Evolutionary conservation across 176 grass and related monocot species (phyloP).

Genomic region (Luzula sylvatica): DNA sequence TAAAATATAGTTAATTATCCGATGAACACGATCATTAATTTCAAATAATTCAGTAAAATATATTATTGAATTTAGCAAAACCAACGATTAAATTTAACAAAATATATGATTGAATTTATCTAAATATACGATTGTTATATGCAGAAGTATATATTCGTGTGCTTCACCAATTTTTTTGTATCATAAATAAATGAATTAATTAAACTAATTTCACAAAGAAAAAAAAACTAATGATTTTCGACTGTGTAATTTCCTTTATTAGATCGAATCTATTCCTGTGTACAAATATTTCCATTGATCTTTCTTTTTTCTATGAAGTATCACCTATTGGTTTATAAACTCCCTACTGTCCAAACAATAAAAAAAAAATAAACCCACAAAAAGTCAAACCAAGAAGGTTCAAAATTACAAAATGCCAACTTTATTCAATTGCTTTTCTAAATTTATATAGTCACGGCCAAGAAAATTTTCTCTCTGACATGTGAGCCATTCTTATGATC

Average conservation of each 20-base stretch:
- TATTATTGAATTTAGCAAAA: no score
- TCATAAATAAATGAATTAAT: no score
- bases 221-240: not conserved
- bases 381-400: slow-evolving; percentile 11
- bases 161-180: no score
- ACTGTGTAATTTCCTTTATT: not conserved
- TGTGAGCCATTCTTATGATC: slow-evolving; percentile 88
- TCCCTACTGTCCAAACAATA: slow-evolving; percentile 8
- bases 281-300: not conserved
- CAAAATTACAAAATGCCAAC: slow-evolving; percentile 18
- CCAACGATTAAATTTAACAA: no score
- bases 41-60: no score
- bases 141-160: no score
- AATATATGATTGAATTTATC: no score
- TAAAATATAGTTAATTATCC: no score
- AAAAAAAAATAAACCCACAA: no score
- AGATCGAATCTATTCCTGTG: not conserved
- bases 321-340: not conserved
- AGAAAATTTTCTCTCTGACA: slow-evolving; percentile 77
- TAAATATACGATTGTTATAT: no score
- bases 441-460: slow-evolving; percentile 53
- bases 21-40: no score
- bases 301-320: slow-evolving; percentile 7
- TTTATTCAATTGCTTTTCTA: slow-evolving; percentile 17
- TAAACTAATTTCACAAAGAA: not conserved